A percentile compares a stretch with the other conserved stretches of the same genome.
Conservation (phyloP, 192 early-diverging fungal species). For the Gaertneriomyces sp. region DNA sequence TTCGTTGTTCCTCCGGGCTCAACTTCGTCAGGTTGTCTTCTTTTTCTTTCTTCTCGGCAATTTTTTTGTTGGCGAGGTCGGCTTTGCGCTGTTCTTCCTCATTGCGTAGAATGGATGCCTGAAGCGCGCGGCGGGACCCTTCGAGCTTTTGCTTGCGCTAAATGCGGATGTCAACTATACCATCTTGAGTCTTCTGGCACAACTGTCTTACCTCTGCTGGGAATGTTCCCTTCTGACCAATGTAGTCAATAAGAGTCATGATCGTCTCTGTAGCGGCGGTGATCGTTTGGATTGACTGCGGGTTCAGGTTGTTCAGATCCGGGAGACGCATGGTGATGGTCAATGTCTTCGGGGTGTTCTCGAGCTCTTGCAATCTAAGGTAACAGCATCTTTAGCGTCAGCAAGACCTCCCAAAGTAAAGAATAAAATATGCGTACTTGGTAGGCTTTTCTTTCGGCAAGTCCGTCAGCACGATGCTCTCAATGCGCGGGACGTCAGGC, state of each 20-base stretch:
- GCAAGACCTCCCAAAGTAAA: slow-evolving; percentile 1
- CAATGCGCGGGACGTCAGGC: slow-evolving; percentile 41
- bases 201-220: slow-evolving; percentile 23
- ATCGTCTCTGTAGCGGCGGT: slow-evolving; percentile 17
- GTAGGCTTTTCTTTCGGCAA: slow-evolving; percentile 57
- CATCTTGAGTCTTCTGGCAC: too few relatives aligned
- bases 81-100: too few relatives aligned
- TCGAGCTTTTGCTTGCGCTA: too few relatives aligned
- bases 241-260: slow-evolving; percentile 44
- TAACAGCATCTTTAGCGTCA: slow-evolving; percentile 13
- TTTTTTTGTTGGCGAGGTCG: slow-evolving; percentile 62
- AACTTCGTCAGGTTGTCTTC: slow-evolving; percentile 64
- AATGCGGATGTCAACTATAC: too few relatives aligned
- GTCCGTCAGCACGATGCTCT: slow-evolving; percentile 60
- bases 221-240: slow-evolving; percentile 38
- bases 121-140: too few relatives aligned
- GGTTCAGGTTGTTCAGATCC: slow-evolving; percentile 16
- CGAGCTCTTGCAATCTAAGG: slow-evolving; percentile 49
- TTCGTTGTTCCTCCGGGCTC: slow-evolving; percentile 76
- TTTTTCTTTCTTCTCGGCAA: slow-evolving; percentile 62
- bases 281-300: slow-evolving; percentile 1
- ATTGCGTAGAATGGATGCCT: too few relatives aligned
- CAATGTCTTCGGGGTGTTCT: slow-evolving; percentile 31
- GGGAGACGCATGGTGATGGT: slow-evolving; percentile 35
- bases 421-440: slow-evolving; percentile 24